phyloP scores from a whole-genome alignment of 164 flowering plant genomes.

The Tinospora cordifolia region DNA sequence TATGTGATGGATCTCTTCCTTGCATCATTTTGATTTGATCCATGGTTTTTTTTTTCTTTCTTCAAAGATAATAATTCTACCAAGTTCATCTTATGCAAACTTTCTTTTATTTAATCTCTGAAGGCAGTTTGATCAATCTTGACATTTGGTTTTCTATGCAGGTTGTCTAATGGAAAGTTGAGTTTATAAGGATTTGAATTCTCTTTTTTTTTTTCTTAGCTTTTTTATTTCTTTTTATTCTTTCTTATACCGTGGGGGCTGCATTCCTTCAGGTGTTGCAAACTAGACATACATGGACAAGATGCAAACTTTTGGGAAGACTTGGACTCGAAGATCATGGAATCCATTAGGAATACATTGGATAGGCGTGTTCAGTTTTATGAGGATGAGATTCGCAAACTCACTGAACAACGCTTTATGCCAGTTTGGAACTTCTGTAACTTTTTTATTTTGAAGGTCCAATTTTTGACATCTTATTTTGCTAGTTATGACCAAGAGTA shows the following conservation, averaged over 20 bases:
- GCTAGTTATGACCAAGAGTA: slow-evolving; percentile 1
- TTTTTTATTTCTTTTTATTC: background rate
- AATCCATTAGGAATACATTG: slow-evolving; percentile 76
- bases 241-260: background rate
- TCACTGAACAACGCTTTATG: slow-evolving; percentile 88
- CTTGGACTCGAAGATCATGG: slow-evolving; percentile 75
- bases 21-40: slow-evolving; percentile 1
- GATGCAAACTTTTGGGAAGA: slow-evolving; percentile 94
- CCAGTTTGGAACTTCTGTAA: slow-evolving; percentile 96
- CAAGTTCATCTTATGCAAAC: background rate
- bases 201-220: background rate
- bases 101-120: background rate
- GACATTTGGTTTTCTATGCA: slow-evolving; percentile 3
- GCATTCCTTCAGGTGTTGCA: slow-evolving; percentile 70
- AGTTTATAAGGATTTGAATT: background rate
- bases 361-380: slow-evolving; percentile 91
- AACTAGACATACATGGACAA: slow-evolving; percentile 69
- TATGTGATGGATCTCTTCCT: background rate
- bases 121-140: background rate
- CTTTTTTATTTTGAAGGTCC: slow-evolving; percentile 90
- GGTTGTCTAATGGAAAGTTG: background rate
- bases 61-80: background rate
- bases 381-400: slow-evolving; percentile 97
- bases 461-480: slow-evolving; percentile 5
- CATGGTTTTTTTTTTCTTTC: background rate